These are phyloP conservation scores for Styphnolobium japonicum DNA, from an alignment of 306 rosid species.

Conservation along the genomic window DNA sequence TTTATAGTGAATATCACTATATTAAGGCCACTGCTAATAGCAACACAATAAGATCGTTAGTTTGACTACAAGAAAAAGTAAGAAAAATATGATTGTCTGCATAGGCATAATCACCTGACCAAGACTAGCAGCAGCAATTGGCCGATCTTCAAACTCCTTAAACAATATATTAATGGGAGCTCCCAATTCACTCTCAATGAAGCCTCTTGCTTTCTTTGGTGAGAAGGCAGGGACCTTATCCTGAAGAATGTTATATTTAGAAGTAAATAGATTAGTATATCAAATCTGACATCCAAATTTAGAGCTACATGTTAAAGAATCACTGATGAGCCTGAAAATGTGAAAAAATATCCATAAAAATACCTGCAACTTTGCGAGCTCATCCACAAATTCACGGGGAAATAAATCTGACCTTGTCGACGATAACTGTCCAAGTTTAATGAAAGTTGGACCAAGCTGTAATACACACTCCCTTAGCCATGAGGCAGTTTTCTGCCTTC, in stretches of 20 bases:
- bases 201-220: constrained; percentile 66
- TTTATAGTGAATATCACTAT: neutral
- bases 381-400: constrained; percentile 68
- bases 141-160: constrained; percentile 82
- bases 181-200: constrained; percentile 80
- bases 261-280: neutral
- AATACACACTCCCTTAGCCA: constrained; percentile 84
- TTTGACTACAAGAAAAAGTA: neutral
- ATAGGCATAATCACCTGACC: constrained; percentile 66
- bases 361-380: constrained; percentile 75
- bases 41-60: neutral
- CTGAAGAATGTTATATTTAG: constrained; percentile 41
- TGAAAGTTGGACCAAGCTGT: constrained; percentile 94
- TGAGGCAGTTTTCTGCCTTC: constrained; percentile 71
- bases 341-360: neutral
- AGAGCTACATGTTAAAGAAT: neutral
- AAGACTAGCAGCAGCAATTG: constrained; percentile 96
- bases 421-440: constrained; percentile 69
- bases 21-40: neutral
- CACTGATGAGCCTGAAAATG: neutral
- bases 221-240: constrained; percentile 95
- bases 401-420: constrained; percentile 74
- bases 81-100: neutral
- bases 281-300: neutral
- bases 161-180: constrained; percentile 58